Evolutionary conservation across 805 yeast species (phyloP), one percentile per base, ranked within the genome.

Genomic region (Metschnikowia hibisci): DNA sequence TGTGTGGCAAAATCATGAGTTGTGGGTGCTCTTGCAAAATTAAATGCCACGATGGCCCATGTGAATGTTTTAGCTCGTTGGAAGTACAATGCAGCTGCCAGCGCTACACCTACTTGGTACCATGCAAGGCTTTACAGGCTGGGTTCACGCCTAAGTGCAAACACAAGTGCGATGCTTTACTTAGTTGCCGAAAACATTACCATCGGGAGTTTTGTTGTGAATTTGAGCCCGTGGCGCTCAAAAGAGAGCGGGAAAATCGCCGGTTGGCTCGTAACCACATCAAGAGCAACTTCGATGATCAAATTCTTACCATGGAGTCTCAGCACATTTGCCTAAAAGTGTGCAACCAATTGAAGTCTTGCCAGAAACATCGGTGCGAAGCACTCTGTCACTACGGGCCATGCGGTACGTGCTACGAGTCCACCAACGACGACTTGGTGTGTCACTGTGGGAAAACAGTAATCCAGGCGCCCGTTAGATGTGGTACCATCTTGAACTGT

Each of bases 381-480:
- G 76, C 81, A 50, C 74, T 81, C 18, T 87, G 95, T 54, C 96
- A 87, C 61, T 66, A 78, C 11, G 96, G 96, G 0, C 76, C 84
- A 3, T 87, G 96, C 63, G 77, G 80, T 3, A 84, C 89, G 10
- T 87, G 96, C 59, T 60, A 85, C 38, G 95, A 87, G 55, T 82
- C 91, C 4, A 75, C 84, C n/a, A 77, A 81, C 32, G 87, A 85
- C 14, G 96, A 87, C 58, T 66, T 85, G 52, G 76, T 80, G 3
- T 87, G 96, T 57, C 75, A 82, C 38, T 87, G 96, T 67, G 95
- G 96, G 3, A 71, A 74, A 49, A 87, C 96, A 0, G 74, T 84
- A 3, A 71, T 87, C 5, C 74, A 73, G 15, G 96, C 95, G 0
- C 96, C 96, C 0, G 87, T 87, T 8, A 67, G 96, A 50, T 87